phyloP scores from a whole-genome alignment of 495 filamentous ascomycete genomes.

The Aspergillus cavernicola region DNA sequence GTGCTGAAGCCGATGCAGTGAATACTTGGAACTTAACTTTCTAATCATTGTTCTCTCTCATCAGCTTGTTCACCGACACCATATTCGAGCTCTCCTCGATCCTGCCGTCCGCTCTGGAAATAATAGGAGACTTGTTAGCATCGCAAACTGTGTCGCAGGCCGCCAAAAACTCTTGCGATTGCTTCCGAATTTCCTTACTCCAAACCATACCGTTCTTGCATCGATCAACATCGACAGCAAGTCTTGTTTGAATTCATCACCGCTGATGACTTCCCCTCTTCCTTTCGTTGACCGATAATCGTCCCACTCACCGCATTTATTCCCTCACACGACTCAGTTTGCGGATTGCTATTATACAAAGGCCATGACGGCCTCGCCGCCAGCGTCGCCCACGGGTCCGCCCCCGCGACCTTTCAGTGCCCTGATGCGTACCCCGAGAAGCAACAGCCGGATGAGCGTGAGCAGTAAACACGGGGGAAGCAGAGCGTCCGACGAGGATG shows the following conservation, averaged over 20 bases:
- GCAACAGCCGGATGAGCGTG: slow-evolving; percentile 87
- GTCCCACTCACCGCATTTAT: slow-evolving; percentile 19
- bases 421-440: slow-evolving; percentile 75
- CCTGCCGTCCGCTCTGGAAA: background rate
- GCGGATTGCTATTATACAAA: slow-evolving; percentile 10
- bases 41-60: background rate
- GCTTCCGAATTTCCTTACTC: slow-evolving; percentile 5
- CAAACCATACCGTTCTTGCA: background rate
- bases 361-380: slow-evolving; percentile 56
- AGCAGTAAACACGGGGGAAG: slow-evolving; percentile 77
- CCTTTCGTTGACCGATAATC: slow-evolving; percentile 18
- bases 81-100: background rate
- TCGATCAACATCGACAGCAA: slow-evolving; percentile 2
- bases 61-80: background rate
- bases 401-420: slow-evolving; percentile 78
- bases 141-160: slow-evolving; percentile 20
- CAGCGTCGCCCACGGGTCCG: slow-evolving; percentile 53
- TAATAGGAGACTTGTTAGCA: slow-evolving; percentile 12
- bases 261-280: slow-evolving; percentile 20
- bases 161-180: slow-evolving; percentile 23
- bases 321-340: slow-evolving; percentile 11
- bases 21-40: background rate
- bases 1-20: background rate
- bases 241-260: slow-evolving; percentile 6
- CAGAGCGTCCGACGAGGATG: slow-evolving; percentile 89